Percentiles rank a stretch among this genome's conserved stretches.
These are phyloP conservation scores for Hemileccinum hortonii DNA, from an alignment of 1,284 basidiomycete species.

Conservation along the genomic window DNA sequence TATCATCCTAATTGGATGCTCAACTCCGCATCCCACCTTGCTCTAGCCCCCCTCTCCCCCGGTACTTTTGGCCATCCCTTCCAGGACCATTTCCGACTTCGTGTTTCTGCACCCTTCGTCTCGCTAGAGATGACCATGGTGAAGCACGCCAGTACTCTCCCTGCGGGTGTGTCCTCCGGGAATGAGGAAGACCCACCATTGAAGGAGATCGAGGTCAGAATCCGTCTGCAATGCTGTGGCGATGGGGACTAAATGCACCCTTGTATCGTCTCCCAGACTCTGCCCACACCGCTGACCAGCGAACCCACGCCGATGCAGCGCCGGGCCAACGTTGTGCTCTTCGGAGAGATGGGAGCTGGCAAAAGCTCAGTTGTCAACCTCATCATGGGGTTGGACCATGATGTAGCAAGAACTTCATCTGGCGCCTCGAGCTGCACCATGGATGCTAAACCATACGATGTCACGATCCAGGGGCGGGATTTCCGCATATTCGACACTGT, in stretches of 20 bases:
- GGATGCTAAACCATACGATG: conserved; percentile 25
- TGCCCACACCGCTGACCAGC: conserved; percentile 3
- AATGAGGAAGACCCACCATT: conserved; percentile 2
- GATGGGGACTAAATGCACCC: conserved; percentile 6
- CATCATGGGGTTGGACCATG: conserved; percentile 15
- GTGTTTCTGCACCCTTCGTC: background rate
- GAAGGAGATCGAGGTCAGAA: conserved; percentile 16
- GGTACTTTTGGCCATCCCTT: background rate
- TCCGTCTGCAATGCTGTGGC: background rate
- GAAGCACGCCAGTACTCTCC: conserved; percentile 6
- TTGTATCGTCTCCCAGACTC: conserved; percentile 5
- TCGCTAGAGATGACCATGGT: conserved; percentile 1
- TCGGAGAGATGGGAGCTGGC: conserved; percentile 32
- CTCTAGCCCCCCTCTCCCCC: background rate
- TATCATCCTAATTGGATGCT: conserved; percentile 9
- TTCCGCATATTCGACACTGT: conserved; percentile 34
- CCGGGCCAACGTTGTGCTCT: conserved; percentile 23
- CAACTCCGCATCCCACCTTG: background rate
- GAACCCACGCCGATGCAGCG: conserved; percentile 13
- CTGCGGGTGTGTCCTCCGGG: background rate
- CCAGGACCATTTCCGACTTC: background rate
- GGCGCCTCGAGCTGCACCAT: conserved; percentile 24
- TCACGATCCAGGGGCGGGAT: conserved; percentile 18
- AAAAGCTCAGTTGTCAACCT: conserved; percentile 33
- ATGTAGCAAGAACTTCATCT: conserved; percentile 21